Evolutionary conservation across 768 basidiomycete species (phyloP), one percentile per base, ranked within the genome.

Genomic region (Chalciporus pseudorubinellus): DNA sequence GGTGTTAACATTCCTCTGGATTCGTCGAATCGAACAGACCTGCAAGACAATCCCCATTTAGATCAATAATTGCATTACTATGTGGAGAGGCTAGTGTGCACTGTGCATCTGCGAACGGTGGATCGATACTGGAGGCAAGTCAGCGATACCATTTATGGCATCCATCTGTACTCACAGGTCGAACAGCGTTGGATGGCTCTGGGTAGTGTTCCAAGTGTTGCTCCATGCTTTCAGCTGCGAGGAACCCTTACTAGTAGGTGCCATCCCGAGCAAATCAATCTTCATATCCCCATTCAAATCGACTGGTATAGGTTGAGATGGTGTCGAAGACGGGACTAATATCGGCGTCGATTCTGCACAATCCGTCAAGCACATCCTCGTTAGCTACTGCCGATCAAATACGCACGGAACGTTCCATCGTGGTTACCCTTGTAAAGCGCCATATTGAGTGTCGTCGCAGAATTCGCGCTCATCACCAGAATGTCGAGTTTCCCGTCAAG

Each of bases 1-100:
- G 33, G 26, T 59, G 31, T 51, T 19, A 53, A 45, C 9, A 26
- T 2, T 31, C 3, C 19, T 18, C 42, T 16, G 9, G 12, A 7
- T 2, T 6, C 4, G 18, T 1, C 1, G 14, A 18, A 19, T 31
- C 8, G 29, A 8, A 51, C 54, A 22, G 53, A 88, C 92, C 92
- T 56, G 95, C 92, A 4, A 97, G 77, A 67, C 97, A 98, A 67
- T 99, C 97, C 12, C 97, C 97, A 55, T 98, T 83, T 34, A 99
- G 72, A 62, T 99, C 97, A 5, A 98, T 80, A 16, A 94, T 87
- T 0, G 94, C 95, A 68, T 95, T 97, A 64, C 89, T 93, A 64
- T 98, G 97, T 6, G 95, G 95, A 56, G 86, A 84, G 11, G 90
- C 80, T n/a, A 92, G 67, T 10, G 71, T 77, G 69, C 97, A 99